Conservation (phyloP, 1,284 basidiomycete species). For the Cryptococcus sp. region DNA sequence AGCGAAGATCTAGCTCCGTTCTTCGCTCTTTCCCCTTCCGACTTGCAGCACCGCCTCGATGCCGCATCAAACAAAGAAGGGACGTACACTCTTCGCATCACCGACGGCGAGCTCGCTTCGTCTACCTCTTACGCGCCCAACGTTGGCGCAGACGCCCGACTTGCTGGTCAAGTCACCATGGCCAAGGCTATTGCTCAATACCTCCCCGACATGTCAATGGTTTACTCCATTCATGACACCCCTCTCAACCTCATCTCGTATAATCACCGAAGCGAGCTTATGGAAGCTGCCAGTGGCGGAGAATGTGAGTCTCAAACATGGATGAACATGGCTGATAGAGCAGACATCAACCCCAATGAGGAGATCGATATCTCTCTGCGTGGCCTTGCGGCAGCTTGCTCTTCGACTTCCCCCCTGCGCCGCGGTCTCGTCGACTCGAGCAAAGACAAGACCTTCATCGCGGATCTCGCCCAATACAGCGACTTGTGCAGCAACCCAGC, state of each 20-base stretch:
- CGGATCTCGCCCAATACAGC: no score
- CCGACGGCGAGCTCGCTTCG: conserved; percentile 7
- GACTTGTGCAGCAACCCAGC: no score
- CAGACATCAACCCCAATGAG: conserved; percentile 13
- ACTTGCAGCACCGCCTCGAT: conserved; percentile 63
- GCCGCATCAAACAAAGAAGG: conserved; percentile 1
- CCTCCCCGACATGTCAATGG: conserved; percentile 40
- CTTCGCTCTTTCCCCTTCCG: conserved; percentile 56
- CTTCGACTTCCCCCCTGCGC: no score
- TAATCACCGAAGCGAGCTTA: conserved; percentile 53
- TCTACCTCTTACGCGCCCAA: not conserved
- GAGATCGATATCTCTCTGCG: no score
- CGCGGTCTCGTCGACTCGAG: no score
- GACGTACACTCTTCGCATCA: conserved; percentile 25
- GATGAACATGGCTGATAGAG: conserved; percentile 12
- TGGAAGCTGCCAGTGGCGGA: conserved; percentile 53
- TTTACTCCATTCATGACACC: conserved; percentile 51
- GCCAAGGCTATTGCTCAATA: conserved; percentile 30
- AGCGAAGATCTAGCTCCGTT: conserved; percentile 32
- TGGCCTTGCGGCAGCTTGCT: no score
- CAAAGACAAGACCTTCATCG: no score
- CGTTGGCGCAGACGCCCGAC: conserved; percentile 2
- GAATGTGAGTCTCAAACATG: conserved; percentile 48
- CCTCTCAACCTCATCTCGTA: conserved; percentile 56
- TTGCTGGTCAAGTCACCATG: no score